These are phyloP conservation scores for Coelastrella sp. DNA, from an alignment of 139 green algal genomes.

Conservation along the genomic window DNA sequence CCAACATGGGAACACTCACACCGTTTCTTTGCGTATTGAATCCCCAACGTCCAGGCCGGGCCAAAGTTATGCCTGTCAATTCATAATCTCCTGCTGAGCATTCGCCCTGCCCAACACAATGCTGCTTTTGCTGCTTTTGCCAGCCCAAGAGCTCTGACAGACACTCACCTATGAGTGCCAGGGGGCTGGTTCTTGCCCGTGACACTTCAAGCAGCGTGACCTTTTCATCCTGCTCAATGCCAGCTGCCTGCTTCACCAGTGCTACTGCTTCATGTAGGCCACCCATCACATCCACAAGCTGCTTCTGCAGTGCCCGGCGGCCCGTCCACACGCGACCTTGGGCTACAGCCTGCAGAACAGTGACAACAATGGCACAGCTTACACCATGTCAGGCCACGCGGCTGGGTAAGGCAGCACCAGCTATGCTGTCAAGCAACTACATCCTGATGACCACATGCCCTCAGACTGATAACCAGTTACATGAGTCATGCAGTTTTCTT, in stretches of 20 bases:
- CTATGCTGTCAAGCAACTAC: too few species aligned
- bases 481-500: too few species aligned
- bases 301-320: conserved; percentile 61
- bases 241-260: conserved; percentile 84
- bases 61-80: too few species aligned
- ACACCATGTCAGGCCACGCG: not conserved
- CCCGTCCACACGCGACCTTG: conserved; percentile 95
- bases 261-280: conserved; percentile 81
- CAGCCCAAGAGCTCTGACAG: not conserved
- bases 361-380: not conserved
- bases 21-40: too few species aligned
- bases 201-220: conserved; percentile 66
- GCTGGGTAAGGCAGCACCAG: too few species aligned
- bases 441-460: too few species aligned
- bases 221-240: conserved; percentile 57
- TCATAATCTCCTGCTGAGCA: too few species aligned
- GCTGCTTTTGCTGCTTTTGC: too few species aligned
- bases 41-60: too few species aligned
- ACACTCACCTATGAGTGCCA: conserved; percentile 57
- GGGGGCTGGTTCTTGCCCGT: conserved; percentile 50
- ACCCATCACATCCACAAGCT: conserved; percentile 91
- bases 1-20: too few species aligned
- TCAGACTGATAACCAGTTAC: too few species aligned
- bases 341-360: conserved; percentile 40
- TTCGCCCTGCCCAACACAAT: too few species aligned